A percentile compares a stretch with the other conserved stretches of the same genome.
phyloP scores from a whole-genome alignment of 1,284 basidiomycete species.

The Tremellales sp. region DNA sequence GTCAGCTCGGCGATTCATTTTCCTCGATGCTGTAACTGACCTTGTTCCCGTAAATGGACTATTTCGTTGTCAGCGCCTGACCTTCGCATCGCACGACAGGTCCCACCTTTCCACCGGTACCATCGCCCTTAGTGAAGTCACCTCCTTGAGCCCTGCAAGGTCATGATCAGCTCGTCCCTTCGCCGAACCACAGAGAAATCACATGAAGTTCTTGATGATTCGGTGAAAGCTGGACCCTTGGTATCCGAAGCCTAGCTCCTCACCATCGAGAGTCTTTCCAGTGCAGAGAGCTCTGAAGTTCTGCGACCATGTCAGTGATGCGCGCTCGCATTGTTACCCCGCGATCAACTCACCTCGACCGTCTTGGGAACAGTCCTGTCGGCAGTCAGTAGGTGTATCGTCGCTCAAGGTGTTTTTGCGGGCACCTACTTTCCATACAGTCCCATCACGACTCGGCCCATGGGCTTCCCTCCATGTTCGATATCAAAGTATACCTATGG shows the following conservation, averaged over 20 bases:
- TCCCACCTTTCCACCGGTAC: conserved; percentile 63
- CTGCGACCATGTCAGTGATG: background rate
- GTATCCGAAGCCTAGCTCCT: conserved; percentile 66
- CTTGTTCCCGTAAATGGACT: conserved; percentile 57
- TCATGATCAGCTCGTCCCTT: background rate
- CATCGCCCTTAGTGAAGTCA: conserved; percentile 65
- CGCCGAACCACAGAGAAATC: conserved; percentile 18
- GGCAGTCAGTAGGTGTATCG: background rate
- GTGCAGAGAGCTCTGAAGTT: conserved; percentile 66
- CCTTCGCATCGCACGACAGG: too few species aligned
- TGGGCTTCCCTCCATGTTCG: conserved; percentile 73
- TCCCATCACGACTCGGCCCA: conserved; percentile 79
- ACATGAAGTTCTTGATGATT: conserved; percentile 68
- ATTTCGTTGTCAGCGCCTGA: too few species aligned
- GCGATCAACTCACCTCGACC: too few species aligned
- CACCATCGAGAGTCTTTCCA: conserved; percentile 74
- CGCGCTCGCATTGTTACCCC: too few species aligned
- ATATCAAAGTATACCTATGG: conserved; percentile 80
- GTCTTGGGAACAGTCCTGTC: conserved; percentile 73
- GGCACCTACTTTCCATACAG: conserved; percentile 66
- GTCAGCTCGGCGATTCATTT: background rate
- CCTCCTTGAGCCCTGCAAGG: conserved; percentile 59
- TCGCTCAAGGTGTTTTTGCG: background rate
- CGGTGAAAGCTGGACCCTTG: conserved; percentile 67
- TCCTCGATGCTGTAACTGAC: conserved; percentile 9